Evolutionary conservation across 306 rosid species (phyloP), one percentile per base, ranked within the genome.

Genomic region (Citrullus amarus): DNA sequence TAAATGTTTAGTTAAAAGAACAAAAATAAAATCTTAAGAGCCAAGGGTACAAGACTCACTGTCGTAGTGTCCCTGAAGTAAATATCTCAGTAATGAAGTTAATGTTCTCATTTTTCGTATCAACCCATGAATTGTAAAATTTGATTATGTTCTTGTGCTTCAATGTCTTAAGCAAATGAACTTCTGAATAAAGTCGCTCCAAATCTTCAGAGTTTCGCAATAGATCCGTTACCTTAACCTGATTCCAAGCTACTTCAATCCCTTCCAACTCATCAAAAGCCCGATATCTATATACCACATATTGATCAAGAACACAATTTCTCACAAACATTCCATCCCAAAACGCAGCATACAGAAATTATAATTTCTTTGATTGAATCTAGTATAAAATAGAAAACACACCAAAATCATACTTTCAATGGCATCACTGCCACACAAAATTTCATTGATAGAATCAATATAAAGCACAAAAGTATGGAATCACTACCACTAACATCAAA

Each of bases 231-330:
- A 96, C 89, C 89, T 88, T 96, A 76, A 92, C 88, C 87, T 96
- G 99, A 85, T 96, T 96, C 99, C 99, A 96, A 66, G 99, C 99
- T 73, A 95, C 99, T 88, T 96, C 99, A 79, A 96, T 90, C 59
- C 99, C 99, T 85, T 96, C 99, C 88, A 86, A 86, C 77, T 91
- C 98, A 86, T 96, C 99, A 85, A 96, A 96, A 13, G 93, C 99
- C 46, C 99, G 86, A 79, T 96, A 96, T 91, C 99, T 94, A 79
- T 36, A 78, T 84, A 67, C 82, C 82, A 83, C 48, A 81, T 59
- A 59, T 78, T 5, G 58, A 84, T 96, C 80, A 92, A 90, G 93
- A 89, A 80, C 80, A 62, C 54, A 25, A 76, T 32, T 57, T 61
- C 30, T n/a, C 22, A 13, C 59, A 22, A 18, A 2, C 39, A 22